Evolutionary conservation across 345 rosid genomes (phyloP), one percentile per base, ranked within the genome.

Genomic region (Aquilaria sinensis): DNA sequence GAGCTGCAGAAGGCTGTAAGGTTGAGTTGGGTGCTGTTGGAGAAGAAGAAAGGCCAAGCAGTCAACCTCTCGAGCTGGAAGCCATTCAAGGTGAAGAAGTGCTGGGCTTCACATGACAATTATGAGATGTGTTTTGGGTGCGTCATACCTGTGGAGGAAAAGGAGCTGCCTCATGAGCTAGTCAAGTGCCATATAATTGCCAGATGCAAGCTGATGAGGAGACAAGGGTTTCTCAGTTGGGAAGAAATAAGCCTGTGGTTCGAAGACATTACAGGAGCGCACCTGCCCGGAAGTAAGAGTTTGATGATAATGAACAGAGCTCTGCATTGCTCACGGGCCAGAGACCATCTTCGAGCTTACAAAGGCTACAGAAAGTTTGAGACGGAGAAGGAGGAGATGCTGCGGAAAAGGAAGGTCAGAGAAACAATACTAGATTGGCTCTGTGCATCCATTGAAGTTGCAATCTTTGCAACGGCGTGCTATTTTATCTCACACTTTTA

Each of bases 21-120:
- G 62, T 49, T 73, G 67, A 73, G 83, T 64, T 73, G 80, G 77
- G 71, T 76, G 62, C 48, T 75, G 53, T 53, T 77, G 34, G 77
- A 72, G 61, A 77, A 61, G 70, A 84, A 64, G 15, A 43, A 57
- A 41, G 82, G 82, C 14, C 71, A 60, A 51, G 41, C 73, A 13
- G 78, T 73, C 30, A 78, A 75, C 47, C 70, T 74, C 56, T 76
- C 71, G 0, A 74, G 67, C 47, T 65, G 76, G 74, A 74, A 65
- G 73, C 75, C 77, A 23, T 3, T 76, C 56, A 62, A 16, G 1
- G 68, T 58, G n/a, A 60, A 60, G 46, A 78, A 69, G 58, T 48
- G 46, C 15, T 67, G 75, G 77, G 63, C 68, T 6, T 47, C 23
- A 13, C 15, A 67, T 10, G 64, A 68, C 0, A 65, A 70, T 0